phyloP scores from a whole-genome alignment of 306 rosid genomes.

The Amphicarpaea edgeworthii region DNA sequence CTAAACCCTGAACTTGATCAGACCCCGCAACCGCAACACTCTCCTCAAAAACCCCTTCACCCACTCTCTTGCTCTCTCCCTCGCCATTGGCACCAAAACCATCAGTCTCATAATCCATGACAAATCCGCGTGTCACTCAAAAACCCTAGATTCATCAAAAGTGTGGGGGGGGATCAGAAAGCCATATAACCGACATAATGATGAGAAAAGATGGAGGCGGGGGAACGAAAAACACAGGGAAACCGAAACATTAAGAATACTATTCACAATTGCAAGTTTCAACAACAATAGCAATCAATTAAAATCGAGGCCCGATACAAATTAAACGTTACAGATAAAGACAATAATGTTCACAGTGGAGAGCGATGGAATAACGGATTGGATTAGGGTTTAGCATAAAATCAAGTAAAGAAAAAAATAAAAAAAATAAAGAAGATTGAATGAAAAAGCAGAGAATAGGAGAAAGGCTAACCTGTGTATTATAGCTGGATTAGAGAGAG shows the following conservation, averaged over 20 bases:
- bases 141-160: conserved; percentile 63
- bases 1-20: conserved; percentile 55
- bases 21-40: conserved; percentile 45
- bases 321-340: not conserved
- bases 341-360: not conserved
- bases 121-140: conserved; percentile 41
- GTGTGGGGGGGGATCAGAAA: conserved; percentile 12
- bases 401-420: not conserved
- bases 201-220: not conserved
- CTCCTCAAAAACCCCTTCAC: conserved; percentile 50
- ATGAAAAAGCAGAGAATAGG: conserved; percentile 6
- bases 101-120: conserved; percentile 67
- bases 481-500: conserved; percentile 23
- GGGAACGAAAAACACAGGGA: not conserved
- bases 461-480: conserved; percentile 58
- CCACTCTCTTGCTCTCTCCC: conserved; percentile 56
- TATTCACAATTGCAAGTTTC: not conserved
- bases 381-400: conserved; percentile 55
- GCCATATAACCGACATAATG: not conserved
- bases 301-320: conserved; percentile 3
- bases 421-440: not conserved
- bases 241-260: conserved; percentile 9
- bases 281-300: not conserved
- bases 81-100: conserved; percentile 48
- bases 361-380: not conserved